phyloP scores from a whole-genome alignment of 1,284 basidiomycete species.

The Phaffia rhodozyma region DNA sequence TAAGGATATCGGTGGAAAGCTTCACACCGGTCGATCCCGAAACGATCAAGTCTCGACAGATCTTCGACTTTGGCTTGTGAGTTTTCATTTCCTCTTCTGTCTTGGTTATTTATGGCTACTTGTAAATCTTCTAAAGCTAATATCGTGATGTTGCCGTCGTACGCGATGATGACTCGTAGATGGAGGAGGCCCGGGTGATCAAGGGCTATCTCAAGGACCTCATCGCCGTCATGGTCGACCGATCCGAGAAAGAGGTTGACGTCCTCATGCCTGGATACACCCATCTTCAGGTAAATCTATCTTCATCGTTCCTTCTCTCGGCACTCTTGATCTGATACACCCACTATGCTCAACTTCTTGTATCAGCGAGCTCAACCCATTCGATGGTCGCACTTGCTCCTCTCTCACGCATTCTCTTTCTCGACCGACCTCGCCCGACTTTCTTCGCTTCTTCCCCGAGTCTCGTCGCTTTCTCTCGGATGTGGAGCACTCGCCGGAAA shows the following conservation, averaged over 20 bases:
- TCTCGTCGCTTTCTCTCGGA: constrained; percentile 86
- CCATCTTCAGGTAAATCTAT: constrained; percentile 65
- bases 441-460: constrained; percentile 67
- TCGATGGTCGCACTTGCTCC: constrained; percentile 91
- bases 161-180: constrained; percentile 23
- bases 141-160: background rate
- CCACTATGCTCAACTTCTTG: background rate
- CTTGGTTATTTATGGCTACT: background rate
- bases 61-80: constrained; percentile 79
- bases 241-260: constrained; percentile 85
- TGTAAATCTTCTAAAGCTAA: background rate
- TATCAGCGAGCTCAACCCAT: constrained; percentile 86
- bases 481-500: constrained; percentile 93
- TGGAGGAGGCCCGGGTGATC: constrained; percentile 63
- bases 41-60: constrained; percentile 99
- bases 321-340: background rate
- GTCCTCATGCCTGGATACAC: constrained; percentile 91
- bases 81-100: constrained; percentile 6
- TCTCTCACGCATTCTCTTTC: constrained; percentile 91
- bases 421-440: constrained; percentile 76
- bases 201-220: constrained; percentile 63
- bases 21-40: constrained; percentile 89
- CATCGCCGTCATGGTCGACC: constrained; percentile 74
- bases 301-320: background rate
- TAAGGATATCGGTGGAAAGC: constrained; percentile 66